Evolutionary conservation across 176 grass and related monocot genomes (phyloP).

Genomic region (Hyparrhenia diplandra): DNA sequence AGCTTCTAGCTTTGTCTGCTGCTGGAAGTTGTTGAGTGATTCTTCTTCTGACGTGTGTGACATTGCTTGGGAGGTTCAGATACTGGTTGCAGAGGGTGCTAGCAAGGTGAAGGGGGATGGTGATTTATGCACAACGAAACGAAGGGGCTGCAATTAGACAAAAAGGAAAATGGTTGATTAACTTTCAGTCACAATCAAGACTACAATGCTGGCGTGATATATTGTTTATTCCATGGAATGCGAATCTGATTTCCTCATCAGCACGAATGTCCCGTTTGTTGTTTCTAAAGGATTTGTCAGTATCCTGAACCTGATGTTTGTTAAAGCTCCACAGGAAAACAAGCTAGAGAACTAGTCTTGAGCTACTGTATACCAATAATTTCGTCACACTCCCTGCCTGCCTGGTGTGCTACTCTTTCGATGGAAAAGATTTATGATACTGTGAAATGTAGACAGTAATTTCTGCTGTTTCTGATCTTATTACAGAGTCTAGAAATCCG

Average conservation of each 20-base stretch:
- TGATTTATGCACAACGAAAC: constrained; percentile 46
- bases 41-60: constrained; percentile 57
- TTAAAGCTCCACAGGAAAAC: too few species aligned
- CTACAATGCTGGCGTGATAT: background rate
- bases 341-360: background rate
- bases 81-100: constrained; percentile 16
- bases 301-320: background rate
- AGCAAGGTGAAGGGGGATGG: constrained; percentile 7
- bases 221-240: constrained; percentile 13
- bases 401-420: background rate
- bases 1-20: constrained; percentile 32
- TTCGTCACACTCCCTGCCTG: background rate
- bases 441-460: background rate
- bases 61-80: constrained; percentile 33
- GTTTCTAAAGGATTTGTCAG: background rate
- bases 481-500: background rate
- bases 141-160: constrained; percentile 14
- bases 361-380: background rate
- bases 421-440: background rate
- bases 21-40: constrained; percentile 46
- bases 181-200: constrained; percentile 37
- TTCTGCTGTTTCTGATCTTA: background rate
- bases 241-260: constrained; percentile 16
- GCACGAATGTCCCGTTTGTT: constrained; percentile 28
- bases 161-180: constrained; percentile 18